Base-by-base conservation (phyloP, 129 eudicot species). In the Erigeron canadensis region DNA sequence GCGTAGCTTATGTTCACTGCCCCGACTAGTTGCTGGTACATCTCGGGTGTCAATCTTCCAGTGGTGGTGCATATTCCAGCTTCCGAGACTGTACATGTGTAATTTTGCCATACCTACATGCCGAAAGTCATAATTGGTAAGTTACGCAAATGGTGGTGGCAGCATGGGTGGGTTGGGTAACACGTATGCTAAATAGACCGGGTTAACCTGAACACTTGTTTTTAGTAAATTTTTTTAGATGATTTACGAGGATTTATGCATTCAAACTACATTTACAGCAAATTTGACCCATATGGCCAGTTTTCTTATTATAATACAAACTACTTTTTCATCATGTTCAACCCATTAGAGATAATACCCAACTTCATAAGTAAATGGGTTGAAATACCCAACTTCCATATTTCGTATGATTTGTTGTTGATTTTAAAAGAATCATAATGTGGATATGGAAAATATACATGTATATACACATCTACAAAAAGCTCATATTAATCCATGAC, bases 1-100 rank as follows among this genome's bases (percentile, higher is more conserved):
- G 96, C 99, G 34, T 80, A 84, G 71, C 96, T 90, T 15, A 85
- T 78, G 65, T 94, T 90, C 5, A 88, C 93, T 7, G 96, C 97
- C 5, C 77, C 85, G 10, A 81, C 76, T 68, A 94, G 72, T 43
- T 90, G 93, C 5, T 58, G 72, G 59, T 94, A 87, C 91, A 90
- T 86, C 1, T 76, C 85, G 0, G 97, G 97, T 3, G 99, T 90
- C 74, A 94, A 51, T 78, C 99, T 81, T 45, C 97, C 97, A 7
- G 75, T 77, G 38, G 72, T 86, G 51, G 51, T 79, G 87, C 99
- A 94, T 8, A 82, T 4, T 8, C 88, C 95, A 18, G 76, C 54
- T 42, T 73, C 79, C 4, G 94, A 75, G 10, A 82, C 80, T 1
- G 47, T 77, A 83, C 99, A 94, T 10, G 87, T 86, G 79, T 80